Conservation (phyloP, 306 rosid genomes). For the Dalbergia cultrata region DNA sequence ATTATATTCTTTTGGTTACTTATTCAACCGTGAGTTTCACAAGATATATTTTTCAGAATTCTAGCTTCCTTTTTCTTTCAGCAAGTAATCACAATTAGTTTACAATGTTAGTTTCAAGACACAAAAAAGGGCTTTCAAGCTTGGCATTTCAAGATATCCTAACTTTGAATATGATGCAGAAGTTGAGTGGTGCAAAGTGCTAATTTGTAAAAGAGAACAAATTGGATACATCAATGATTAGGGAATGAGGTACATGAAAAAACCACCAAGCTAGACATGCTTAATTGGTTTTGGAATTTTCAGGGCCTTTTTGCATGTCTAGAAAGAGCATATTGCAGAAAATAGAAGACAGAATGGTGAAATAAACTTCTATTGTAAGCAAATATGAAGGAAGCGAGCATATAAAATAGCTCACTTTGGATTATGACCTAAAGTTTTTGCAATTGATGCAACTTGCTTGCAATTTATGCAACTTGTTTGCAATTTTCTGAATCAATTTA, state of each 20-base stretch:
- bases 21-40: constrained; percentile 16
- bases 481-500: no score
- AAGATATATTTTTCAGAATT: constrained; percentile 39
- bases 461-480: no score
- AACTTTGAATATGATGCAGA: constrained; percentile 82
- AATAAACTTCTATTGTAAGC: constrained; percentile 63
- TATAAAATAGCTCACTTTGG: constrained; percentile 71
- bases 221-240: constrained; percentile 36
- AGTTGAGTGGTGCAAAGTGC: neutral
- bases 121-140: constrained; percentile 72
- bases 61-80: constrained; percentile 22
- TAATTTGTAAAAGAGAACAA: neutral
- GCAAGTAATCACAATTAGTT: constrained; percentile 9
- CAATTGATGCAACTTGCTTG: no score
- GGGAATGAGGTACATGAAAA: constrained; percentile 33
- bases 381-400: constrained; percentile 64
- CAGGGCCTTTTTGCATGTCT: constrained; percentile 21
- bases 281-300: neutral
- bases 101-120: constrained; percentile 68
- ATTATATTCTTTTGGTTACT: constrained; percentile 45
- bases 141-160: constrained; percentile 85
- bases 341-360: constrained; percentile 67
- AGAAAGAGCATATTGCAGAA: constrained; percentile 66
- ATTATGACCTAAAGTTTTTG: no score
- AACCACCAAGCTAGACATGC: constrained; percentile 21